Evolutionary conservation across 495 filamentous ascomycete species (phyloP).

Genomic region (Hypoxylon perforatum): DNA sequence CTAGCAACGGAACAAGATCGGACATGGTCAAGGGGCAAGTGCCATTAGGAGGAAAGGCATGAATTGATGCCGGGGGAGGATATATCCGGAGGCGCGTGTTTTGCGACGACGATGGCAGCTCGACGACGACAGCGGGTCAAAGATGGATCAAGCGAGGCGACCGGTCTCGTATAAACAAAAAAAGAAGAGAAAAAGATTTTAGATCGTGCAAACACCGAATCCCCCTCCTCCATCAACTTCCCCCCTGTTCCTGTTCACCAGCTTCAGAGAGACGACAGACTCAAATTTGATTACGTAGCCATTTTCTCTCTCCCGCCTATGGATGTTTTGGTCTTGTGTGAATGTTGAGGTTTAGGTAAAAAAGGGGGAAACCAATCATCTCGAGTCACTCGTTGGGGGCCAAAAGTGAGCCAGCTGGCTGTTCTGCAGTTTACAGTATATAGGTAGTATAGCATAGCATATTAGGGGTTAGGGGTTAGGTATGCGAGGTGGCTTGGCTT

Average conservation of each 20-base stretch:
- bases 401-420: too few species aligned
- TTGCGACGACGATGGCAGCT: slow-evolving; percentile 5
- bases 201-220: slow-evolving; percentile 41
- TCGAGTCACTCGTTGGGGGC: too few species aligned
- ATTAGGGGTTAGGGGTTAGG: too few species aligned
- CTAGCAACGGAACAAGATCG: background rate
- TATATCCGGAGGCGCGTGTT: slow-evolving; percentile 40
- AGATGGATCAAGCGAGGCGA: slow-evolving; percentile 29
- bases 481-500: too few species aligned
- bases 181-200: slow-evolving; percentile 38
- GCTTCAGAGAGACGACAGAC: slow-evolving; percentile 21
- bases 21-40: background rate
- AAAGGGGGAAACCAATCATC: too few species aligned
- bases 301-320: background rate
- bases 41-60: background rate
- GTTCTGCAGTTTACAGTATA: too few species aligned
- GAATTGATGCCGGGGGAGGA: slow-evolving; percentile 12
- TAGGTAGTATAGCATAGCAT: too few species aligned
- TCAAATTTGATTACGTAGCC: slow-evolving; percentile 33
- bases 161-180: background rate
- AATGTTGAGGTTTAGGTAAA: too few species aligned
- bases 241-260: background rate
- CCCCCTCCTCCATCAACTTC: background rate
- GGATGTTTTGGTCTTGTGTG: too few species aligned
- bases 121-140: slow-evolving; percentile 20